Percentiles rank a stretch among this genome's conserved stretches.
Evolutionary conservation across 1,139 yeast species (phyloP).

Genomic region (Ogataea hybrid): DNA sequence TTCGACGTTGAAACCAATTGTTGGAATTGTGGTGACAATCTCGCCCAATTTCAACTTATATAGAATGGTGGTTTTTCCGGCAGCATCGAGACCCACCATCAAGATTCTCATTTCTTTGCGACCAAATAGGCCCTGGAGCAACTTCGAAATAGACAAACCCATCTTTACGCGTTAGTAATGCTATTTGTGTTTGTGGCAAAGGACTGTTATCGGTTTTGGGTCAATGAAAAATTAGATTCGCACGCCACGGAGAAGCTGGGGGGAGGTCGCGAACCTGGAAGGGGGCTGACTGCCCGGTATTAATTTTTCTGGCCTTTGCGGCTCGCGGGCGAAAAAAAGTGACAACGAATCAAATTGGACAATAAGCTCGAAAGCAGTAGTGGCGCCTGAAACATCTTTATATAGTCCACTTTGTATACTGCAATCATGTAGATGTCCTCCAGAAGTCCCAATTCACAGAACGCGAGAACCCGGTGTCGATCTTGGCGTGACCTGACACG

Average conservation of each 20-base stretch:
- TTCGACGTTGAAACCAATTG: conserved; percentile 93
- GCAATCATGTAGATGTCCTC: no score
- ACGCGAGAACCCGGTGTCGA: no score
- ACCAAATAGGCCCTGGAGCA: conserved; percentile 82
- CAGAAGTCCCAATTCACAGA: no score
- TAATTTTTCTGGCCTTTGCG: conserved; percentile 6
- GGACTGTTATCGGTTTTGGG: conserved; percentile 4
- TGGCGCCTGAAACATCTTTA: neutral
- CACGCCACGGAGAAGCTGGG: conserved; percentile 1
- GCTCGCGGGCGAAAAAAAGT: conserved; percentile 17
- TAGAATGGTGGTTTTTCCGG: conserved; percentile 89
- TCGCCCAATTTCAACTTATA: conserved; percentile 90
- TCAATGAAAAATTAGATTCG: neutral
- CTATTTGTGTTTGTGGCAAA: neutral
- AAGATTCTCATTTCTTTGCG: conserved; percentile 86
- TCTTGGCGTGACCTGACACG: neutral
- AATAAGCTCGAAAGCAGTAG: neutral
- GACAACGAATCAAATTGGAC: conserved; percentile 22
- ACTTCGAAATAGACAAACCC: conserved; percentile 89
- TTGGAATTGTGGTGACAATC: conserved; percentile 90
- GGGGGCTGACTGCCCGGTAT: conserved; percentile 8
- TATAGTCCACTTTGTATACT: neutral
- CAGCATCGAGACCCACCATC: conserved; percentile 94
- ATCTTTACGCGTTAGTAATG: conserved; percentile 35
- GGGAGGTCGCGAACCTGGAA: conserved; percentile 1